These are phyloP conservation scores for Apiosordaria backusii DNA, from an alignment of 495 filamentous ascomycete genomes.

Conservation along the genomic window DNA sequence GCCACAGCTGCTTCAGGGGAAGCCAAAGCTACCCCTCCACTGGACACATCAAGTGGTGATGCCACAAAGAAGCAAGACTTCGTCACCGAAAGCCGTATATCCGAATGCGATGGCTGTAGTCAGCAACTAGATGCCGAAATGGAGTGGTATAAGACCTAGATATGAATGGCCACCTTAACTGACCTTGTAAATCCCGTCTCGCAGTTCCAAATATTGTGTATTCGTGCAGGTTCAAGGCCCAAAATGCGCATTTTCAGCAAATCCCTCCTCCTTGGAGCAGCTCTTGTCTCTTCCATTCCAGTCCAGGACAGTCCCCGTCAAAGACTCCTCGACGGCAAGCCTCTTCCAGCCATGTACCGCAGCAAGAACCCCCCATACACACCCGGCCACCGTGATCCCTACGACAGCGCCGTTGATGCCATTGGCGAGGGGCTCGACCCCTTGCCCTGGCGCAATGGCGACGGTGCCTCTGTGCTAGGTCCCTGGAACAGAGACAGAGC, in stretches of 20 bases:
- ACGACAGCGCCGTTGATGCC: slow-evolving; percentile 52
- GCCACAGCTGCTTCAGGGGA: not conserved
- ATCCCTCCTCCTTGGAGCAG: slow-evolving; percentile 29
- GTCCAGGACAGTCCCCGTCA: slow-evolving; percentile 51
- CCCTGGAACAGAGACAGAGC: slow-evolving; percentile 62
- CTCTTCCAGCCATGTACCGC: slow-evolving; percentile 41
- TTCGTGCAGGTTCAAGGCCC: not conserved
- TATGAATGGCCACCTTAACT: not conserved
- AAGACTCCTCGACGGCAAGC: slow-evolving; percentile 45
- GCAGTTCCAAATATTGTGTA: not conserved
- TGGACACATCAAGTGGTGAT: not conserved
- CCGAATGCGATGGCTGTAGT: not conserved
- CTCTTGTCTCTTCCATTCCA: slow-evolving; percentile 38
- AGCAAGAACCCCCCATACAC: slow-evolving; percentile 41
- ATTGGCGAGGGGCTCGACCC: slow-evolving; percentile 57
- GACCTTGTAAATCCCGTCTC: not conserved
- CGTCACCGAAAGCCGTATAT: not conserved
- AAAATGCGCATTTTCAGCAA: slow-evolving; percentile 35
- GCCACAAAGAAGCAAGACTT: not conserved
- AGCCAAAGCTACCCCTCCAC: not conserved
- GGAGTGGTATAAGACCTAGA: not conserved
- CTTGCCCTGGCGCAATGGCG: slow-evolving; percentile 61
- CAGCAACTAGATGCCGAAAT: not conserved
- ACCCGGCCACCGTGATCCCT: slow-evolving; percentile 42
- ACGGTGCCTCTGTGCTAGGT: slow-evolving; percentile 59